Evolutionary conservation across 352 stramenopile species (phyloP).

Genomic region (Phytopythium kandeliae): DNA sequence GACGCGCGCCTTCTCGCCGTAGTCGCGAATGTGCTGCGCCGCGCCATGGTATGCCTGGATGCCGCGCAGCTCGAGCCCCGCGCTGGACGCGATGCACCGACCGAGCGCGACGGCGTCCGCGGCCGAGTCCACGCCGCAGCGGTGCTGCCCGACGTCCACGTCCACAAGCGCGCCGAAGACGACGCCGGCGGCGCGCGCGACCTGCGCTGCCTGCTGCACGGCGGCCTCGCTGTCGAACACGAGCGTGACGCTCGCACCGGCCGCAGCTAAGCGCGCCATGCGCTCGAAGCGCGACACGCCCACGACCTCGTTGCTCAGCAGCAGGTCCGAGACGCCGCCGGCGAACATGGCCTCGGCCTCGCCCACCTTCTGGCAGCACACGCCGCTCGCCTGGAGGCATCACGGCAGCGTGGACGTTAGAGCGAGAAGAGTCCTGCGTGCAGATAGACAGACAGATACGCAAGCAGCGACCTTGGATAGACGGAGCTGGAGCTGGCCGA

Average conservation of each 20-base stretch:
- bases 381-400: constrained; percentile 19
- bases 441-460: neutral
- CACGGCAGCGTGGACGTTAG: too few relatives aligned
- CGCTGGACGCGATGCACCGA: constrained; percentile 16
- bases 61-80: constrained; percentile 31
- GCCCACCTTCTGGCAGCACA: constrained; percentile 68
- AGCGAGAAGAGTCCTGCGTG: neutral
- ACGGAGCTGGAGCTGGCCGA: constrained; percentile 43
- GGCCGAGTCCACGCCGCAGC: constrained; percentile 55
- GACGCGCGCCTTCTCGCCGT: constrained; percentile 38
- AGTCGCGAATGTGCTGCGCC: constrained; percentile 64
- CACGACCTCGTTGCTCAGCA: constrained; percentile 71
- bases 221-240: constrained; percentile 50
- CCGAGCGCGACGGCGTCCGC: constrained; percentile 41
- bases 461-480: constrained; percentile 19
- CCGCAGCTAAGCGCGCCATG: constrained; percentile 31
- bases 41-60: constrained; percentile 74
- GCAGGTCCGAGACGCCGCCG: constrained; percentile 41
- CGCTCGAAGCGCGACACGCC: constrained; percentile 36
- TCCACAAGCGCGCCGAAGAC: constrained; percentile 58
- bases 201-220: constrained; percentile 30
- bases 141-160: constrained; percentile 69
- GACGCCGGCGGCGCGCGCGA: constrained; percentile 17
- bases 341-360: constrained; percentile 72
- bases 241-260: constrained; percentile 43